Base-by-base conservation (phyloP, 371 early-diverging fungal species). In the Mortierella sp. region DNA sequence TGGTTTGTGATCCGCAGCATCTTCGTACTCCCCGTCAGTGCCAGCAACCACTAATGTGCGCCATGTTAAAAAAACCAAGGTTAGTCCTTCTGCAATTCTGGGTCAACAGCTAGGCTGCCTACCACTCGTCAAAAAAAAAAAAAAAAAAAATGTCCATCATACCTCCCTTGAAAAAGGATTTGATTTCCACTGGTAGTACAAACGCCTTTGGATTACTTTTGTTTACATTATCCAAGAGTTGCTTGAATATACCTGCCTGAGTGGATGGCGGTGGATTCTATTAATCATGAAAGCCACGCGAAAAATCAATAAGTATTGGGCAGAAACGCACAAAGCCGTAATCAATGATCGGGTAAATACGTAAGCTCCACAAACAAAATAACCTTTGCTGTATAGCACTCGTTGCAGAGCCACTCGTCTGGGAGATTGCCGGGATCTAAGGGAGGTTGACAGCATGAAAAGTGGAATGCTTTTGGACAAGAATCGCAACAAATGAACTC, bases 401-500 rank as follows among this genome's bases (percentile, higher is more conserved):
- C 88, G 28, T 86, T 87, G 67, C 94, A 94, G 78, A 85, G 89
- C 94, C 94, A 94, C 70, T 90, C 85, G 12, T 84, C 90, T 62
- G 88, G 88, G 14, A 89, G 73, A 39, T 87, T 85, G n/a, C 77
- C 77, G 12, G 83, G 77, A 35, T 91, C 87, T 83, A 94, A 81
- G 12, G 94, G 94, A 10, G 94, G 94, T 51, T 94, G 91, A 30
- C 91, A 88, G 70, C 94, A 94, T 20, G 90, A 85, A 77, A 94
- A 93, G 70, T 94, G 94, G 75, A 93, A 94, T 8, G 90, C 91
- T 49, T 88, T 90, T 18, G 94, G 94, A 60, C 94, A 94, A 16
- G 87, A 87, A 76, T 94, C 94, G 69, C 94, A 94, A 73, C 94
- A 94, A 66, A 94, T 73, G 51, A 94, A 91, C 62, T 89, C 87